Percentiles rank a stretch among this genome's conserved stretches.
Evolutionary conservation across 495 filamentous ascomycete species (phyloP).

Genomic region (Cairneyella variabilis): DNA sequence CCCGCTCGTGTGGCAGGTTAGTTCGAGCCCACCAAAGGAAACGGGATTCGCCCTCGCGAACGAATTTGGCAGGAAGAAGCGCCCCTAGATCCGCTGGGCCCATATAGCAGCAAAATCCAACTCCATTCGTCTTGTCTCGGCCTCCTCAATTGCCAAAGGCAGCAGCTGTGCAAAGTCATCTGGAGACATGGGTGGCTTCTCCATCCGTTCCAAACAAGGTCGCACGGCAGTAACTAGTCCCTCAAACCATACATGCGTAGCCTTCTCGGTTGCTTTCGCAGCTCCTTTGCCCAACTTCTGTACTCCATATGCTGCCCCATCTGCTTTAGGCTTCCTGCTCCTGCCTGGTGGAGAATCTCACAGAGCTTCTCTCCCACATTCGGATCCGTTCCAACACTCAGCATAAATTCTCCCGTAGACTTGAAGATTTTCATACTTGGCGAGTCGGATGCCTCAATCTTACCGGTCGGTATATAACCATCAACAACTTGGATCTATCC

Average conservation of each 20-base stretch:
- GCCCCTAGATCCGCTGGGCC: too few relatives aligned
- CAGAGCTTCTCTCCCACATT: neutral
- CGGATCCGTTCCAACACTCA: neutral
- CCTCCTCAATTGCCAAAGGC: neutral
- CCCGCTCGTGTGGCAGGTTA: too few relatives aligned
- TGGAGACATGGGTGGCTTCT: neutral
- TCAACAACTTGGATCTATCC: conserved; percentile 6
- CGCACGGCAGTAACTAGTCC: neutral
- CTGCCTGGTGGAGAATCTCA: neutral
- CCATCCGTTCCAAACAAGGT: neutral
- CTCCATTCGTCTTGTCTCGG: neutral
- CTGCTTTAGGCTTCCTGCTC: neutral
- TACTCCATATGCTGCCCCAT: neutral
- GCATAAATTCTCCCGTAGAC: neutral
- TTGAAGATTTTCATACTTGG: neutral
- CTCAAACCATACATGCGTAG: neutral
- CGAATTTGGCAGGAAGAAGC: too few relatives aligned
- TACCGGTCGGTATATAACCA: neutral
- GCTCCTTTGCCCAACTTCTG: neutral
- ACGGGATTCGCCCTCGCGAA: too few relatives aligned
- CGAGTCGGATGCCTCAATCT: neutral
- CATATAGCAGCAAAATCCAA: too few relatives aligned
- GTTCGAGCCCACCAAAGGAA: too few relatives aligned
- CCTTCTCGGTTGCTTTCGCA: neutral
- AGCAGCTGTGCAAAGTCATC: neutral